Evolutionary conservation across 768 basidiomycete species (phyloP), one percentile per base, ranked within the genome.

Genomic region (Russula lepida): DNA sequence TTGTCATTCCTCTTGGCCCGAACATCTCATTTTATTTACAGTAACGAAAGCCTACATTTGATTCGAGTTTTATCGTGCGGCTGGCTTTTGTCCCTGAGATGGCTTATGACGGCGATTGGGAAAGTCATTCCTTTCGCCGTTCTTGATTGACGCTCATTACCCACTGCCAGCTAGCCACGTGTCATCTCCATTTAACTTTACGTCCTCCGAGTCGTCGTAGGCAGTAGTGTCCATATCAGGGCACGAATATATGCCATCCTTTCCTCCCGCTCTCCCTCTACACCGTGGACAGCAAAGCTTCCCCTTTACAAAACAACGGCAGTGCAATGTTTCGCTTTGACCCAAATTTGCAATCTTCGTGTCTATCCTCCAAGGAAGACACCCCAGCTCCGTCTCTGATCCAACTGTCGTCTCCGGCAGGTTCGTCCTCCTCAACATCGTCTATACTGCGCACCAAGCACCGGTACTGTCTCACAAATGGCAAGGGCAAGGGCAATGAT

Each of bases 381-480:
- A 2, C 23, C 1, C 49, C 37, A 21, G 21, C 54, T 15, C 30
- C 33, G 2, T 32, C 28, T 41, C 23, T 48, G 19, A 8, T 8
- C 4, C 35, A 35, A 13, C 4, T 13, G 8, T 23, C 32, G 15
- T 51, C 43, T 19, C 3, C 35, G 6, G 44, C 21, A 1, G 39
- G 35, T 25, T 7, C 23, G 9, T 39, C 25, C 13, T 49, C 23
- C 23, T 7, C 17, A 9, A n/a, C 48, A 5, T 60, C 63, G 21
- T 25, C 33, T 6, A 17, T 21, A 23, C n/a, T n/a, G n/a, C 43
- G 37, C 56, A 60, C 47, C 21, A 75, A 78, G 54, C 78, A 80
- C 60, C 70, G 66, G 15, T 74, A 73, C 50, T 73, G 75, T 8
- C 74, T 84, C 6, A 77, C 80, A 56, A 76, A 74, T 25, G 23